Evolutionary conservation across 139 green algal genomes (phyloP).

Genomic region (Chlamydomonas asymmetrica): DNA sequence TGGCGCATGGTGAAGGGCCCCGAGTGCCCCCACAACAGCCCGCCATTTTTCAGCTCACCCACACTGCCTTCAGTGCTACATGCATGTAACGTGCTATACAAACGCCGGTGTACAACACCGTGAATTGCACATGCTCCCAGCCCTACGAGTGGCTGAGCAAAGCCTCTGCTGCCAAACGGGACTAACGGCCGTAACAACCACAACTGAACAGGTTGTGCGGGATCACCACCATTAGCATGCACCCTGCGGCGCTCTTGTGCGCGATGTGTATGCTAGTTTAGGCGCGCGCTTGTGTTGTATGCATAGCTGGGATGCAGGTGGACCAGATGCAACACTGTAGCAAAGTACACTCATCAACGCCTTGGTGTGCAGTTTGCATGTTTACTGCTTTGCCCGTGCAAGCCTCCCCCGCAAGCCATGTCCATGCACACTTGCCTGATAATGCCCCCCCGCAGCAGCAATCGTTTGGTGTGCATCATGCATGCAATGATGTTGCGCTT

Average conservation of each 20-base stretch:
- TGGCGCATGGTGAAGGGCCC: neutral
- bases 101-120: neutral
- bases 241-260: no score
- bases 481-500: no score
- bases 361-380: no score
- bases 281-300: neutral
- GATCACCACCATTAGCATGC: no score
- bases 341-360: neutral
- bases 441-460: neutral
- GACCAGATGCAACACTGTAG: neutral
- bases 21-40: neutral
- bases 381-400: no score
- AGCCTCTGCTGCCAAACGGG: no score
- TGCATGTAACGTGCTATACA: neutral
- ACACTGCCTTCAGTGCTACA: neutral
- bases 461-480: no score
- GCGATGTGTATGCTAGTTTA: neutral
- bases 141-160: no score
- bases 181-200: no score
- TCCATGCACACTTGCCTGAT: neutral
- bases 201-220: no score
- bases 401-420: no score
- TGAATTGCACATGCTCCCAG: neutral
- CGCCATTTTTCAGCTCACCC: neutral
- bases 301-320: neutral